Evolutionary conservation across 2,329 filamentous ascomycete genomes (phyloP).

Genomic region (Mariannaea sp.): DNA sequence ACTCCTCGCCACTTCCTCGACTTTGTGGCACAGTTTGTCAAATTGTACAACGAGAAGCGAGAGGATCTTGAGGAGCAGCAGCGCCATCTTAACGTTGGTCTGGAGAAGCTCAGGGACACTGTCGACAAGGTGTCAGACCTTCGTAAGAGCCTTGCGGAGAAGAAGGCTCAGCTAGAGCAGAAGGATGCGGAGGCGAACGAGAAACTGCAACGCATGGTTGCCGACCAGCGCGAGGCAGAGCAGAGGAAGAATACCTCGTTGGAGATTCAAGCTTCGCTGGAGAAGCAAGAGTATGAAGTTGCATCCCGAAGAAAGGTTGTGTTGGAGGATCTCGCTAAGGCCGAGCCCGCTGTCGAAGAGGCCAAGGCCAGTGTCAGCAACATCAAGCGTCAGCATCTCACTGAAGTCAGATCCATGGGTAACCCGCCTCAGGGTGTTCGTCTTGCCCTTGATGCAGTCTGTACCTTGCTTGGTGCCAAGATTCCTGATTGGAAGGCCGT

Average conservation of each 20-base stretch:
- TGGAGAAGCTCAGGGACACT: conserved; percentile 95
- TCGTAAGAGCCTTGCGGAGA: conserved; percentile 86
- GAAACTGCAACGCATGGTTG: conserved; percentile 96
- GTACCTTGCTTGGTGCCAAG: conserved; percentile 89
- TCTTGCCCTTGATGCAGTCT: conserved; percentile 93
- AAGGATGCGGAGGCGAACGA: conserved; percentile 97
- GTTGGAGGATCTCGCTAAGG: conserved; percentile 82
- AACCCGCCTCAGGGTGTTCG: conserved; percentile 90
- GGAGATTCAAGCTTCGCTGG: conserved; percentile 84
- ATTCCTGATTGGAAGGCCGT: conserved; percentile 91
- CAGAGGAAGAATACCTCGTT: conserved; percentile 86
- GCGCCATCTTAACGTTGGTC: conserved; percentile 94
- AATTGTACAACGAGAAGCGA: conserved; percentile 96
- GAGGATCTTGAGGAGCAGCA: conserved; percentile 99
- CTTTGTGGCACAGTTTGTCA: conserved; percentile 97
- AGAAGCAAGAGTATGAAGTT: conserved; percentile 88
- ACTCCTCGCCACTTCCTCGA: conserved; percentile 97
- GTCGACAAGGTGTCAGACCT: conserved; percentile 96
- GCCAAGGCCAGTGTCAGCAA: conserved; percentile 96
- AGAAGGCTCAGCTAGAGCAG: conserved; percentile 89
- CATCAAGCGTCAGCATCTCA: conserved; percentile 96
- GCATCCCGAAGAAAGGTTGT: conserved; percentile 83
- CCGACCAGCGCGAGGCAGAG: conserved; percentile 92
- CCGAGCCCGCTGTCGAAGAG: conserved; percentile 90
- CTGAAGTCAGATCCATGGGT: conserved; percentile 96